Conservation (phyloP, 106 monocot genomes). For the Allium fistulosum region DNA sequence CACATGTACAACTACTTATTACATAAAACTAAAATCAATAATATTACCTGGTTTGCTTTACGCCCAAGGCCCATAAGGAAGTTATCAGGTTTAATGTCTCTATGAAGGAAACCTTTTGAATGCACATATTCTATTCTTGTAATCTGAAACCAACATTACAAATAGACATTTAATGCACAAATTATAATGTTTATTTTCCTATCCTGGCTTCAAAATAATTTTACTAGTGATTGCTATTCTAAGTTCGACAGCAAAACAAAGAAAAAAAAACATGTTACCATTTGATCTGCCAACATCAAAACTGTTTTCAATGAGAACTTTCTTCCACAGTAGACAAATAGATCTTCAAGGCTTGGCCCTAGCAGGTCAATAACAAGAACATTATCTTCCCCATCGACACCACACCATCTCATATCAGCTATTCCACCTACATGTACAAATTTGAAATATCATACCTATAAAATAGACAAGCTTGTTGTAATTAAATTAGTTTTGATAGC, state of each 20-base stretch:
- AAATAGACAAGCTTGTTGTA: neutral
- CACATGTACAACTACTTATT: neutral
- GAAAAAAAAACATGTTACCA: constrained; percentile 37
- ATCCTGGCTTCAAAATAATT: too few relatives aligned
- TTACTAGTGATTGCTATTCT: too few relatives aligned
- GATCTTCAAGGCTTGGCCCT: constrained; percentile 84
- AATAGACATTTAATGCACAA: neutral
- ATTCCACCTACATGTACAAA: constrained; percentile 60
- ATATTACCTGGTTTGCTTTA: constrained; percentile 87
- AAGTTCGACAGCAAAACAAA: too few relatives aligned
- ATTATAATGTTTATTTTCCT: too few relatives aligned
- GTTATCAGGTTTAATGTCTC: constrained; percentile 99
- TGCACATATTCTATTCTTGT: constrained; percentile 96
- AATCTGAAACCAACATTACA: constrained; percentile 41
- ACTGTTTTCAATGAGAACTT: constrained; percentile 89
- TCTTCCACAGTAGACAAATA: constrained; percentile 87
- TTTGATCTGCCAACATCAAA: constrained; percentile 93
- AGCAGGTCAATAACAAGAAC: constrained; percentile 84
- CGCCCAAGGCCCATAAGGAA: constrained; percentile 98
- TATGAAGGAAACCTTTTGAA: constrained; percentile 83
- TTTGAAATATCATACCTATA: neutral
- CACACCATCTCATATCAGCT: constrained; percentile 77
- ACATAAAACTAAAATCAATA: neutral
- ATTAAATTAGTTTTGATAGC: neutral
- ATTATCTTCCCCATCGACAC: constrained; percentile 79